Base-by-base conservation (phyloP, 2,329 filamentous ascomycete species). In the Penicillium sp. region DNA sequence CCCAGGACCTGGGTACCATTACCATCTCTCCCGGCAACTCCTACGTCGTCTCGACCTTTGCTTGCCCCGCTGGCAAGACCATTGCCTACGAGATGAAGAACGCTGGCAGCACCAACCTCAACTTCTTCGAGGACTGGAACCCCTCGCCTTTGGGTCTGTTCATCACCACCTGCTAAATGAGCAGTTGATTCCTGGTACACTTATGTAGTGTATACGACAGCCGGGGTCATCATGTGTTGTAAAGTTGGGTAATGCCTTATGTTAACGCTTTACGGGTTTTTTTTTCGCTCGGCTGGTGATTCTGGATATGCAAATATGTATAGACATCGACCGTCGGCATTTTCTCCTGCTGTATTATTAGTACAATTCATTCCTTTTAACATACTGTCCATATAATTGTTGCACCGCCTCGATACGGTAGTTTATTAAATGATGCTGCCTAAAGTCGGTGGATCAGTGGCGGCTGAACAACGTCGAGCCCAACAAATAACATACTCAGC, bases 91-190 rank as follows among this genome's bases (percentile, higher is more conserved):
- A 78, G 67, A 71, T 85, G 55, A 73, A 67, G 37, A 69, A 72
- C 35, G 68, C 68, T 3, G 77, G 75, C 3, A 69, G 69, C 52
- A 79, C 79, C 28, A 61, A 70, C 40, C 64, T 86, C 32, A 67
- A 76, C 47, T 86, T 77, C 65, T 83, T 85, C 69, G 76, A 87
- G 69, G 80, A 86, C 61, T 83, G 71, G 55, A 83, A 82, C 57
- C 73, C 72, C 9, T 64, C 68, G 47, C 69, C 75, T 34, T 56
- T 72, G 42, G 69, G 69, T 45, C 58, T 72, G 34, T 72, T 60
- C 53, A 63, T 72, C 45, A 71, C 68, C 22, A 60, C 59, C 39
- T 71, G 68, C 51, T 70, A 62, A 59, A 52, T 45, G 31, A 18
- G 29, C n/a, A 20, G 18, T 28, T n/a, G n/a, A 29, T 16, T 22